Evolutionary conservation across 306 rosid genomes (phyloP).

Genomic region (Abrus pulchellus): DNA sequence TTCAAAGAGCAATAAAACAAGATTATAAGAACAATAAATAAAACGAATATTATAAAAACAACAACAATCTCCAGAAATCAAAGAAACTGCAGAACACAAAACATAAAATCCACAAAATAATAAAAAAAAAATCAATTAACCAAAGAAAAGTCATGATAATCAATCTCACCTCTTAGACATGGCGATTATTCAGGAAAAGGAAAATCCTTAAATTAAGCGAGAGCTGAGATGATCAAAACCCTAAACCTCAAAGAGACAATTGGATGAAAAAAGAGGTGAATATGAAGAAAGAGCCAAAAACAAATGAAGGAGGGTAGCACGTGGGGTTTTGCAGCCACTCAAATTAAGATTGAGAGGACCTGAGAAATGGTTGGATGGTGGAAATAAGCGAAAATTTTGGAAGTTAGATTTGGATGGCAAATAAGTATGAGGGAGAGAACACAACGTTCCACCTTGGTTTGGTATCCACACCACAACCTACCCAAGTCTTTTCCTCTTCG

Average conservation of each 20-base stretch:
- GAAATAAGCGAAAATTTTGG: slow-evolving; percentile 4
- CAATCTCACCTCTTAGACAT: slow-evolving; percentile 61
- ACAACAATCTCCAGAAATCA: slow-evolving; percentile 12
- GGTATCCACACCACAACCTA: neutral
- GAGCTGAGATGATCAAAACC: slow-evolving; percentile 53
- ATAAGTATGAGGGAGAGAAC: neutral
- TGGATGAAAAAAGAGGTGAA: slow-evolving; percentile 25
- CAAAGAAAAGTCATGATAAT: neutral
- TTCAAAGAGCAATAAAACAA: neutral
- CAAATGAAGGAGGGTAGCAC: slow-evolving; percentile 38
- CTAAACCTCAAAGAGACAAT: slow-evolving; percentile 53
- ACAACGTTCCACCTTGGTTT: slow-evolving; percentile 20
- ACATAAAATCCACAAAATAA: neutral
- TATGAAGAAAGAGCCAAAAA: neutral
- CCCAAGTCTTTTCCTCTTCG: neutral
- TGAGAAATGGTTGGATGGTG: slow-evolving; percentile 26
- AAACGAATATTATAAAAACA: slow-evolving; percentile 3
- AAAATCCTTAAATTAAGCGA: slow-evolving; percentile 23
- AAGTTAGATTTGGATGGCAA: slow-evolving; percentile 39
- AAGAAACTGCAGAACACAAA: neutral
- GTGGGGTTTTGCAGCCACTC: slow-evolving; percentile 50
- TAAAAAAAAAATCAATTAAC: neutral
- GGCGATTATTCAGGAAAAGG: slow-evolving; percentile 24
- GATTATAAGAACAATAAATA: slow-evolving; percentile 27
- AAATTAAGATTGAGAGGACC: neutral